Percentiles rank a stretch among this genome's conserved stretches.
These are phyloP conservation scores for Linum lewisii DNA, from an alignment of 345 rosid species.

Conservation along the genomic window DNA sequence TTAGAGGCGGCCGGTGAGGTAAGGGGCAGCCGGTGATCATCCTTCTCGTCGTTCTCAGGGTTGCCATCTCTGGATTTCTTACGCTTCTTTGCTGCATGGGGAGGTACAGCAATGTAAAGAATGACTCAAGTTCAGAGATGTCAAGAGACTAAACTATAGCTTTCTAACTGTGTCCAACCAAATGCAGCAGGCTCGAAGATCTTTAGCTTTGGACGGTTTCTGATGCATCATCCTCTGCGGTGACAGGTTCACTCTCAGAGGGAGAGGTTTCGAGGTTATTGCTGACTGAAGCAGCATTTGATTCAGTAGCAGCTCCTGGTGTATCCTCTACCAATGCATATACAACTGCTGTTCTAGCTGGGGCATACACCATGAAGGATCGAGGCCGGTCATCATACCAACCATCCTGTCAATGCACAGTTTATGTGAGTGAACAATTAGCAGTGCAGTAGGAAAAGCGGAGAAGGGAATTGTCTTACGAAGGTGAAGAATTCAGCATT, in stretches of 20 bases:
- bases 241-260: too few relatives aligned
- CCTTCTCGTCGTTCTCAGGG: too few relatives aligned
- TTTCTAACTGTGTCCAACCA: too few relatives aligned
- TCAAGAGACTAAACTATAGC: too few relatives aligned
- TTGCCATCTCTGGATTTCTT: too few relatives aligned
- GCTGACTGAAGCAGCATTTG: not conserved
- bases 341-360: slow-evolving; percentile 76
- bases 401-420: slow-evolving; percentile 50
- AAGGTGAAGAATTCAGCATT: slow-evolving; percentile 54
- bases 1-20: too few relatives aligned
- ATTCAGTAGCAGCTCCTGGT: not conserved
- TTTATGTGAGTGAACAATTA: not conserved
- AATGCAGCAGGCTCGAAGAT: too few relatives aligned
- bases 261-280: not conserved
- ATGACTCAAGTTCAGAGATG: too few relatives aligned
- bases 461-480: slow-evolving; percentile 35
- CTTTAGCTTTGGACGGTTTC: not conserved
- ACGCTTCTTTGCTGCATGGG: too few relatives aligned
- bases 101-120: too few relatives aligned
- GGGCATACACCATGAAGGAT: slow-evolving; percentile 75
- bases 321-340: slow-evolving; percentile 56
- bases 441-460: not conserved
- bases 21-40: too few relatives aligned
- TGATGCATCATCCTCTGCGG: not conserved
- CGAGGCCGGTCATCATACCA: slow-evolving; percentile 55